Percentiles rank a stretch among this genome's conserved stretches.
Conservation (phyloP, 2,329 filamentous ascomycete species). For the Penicillium sp. region DNA sequence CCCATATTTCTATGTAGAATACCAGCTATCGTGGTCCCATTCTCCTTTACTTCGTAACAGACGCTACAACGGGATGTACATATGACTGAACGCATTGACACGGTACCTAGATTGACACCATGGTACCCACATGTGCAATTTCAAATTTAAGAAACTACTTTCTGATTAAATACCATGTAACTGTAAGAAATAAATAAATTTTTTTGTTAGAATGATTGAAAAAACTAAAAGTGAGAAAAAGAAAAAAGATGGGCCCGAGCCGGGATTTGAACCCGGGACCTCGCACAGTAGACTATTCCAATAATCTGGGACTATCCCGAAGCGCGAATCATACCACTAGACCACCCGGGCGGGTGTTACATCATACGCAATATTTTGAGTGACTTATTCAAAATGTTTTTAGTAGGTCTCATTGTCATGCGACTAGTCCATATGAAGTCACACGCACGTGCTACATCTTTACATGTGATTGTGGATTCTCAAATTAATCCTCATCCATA, state of each 20-base stretch:
- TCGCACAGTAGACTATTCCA: neutral
- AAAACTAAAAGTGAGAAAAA: neutral
- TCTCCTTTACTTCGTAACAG: too few relatives aligned
- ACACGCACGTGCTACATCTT: neutral
- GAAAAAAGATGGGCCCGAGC: neutral
- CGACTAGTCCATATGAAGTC: neutral
- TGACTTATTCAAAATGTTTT: neutral
- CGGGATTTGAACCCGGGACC: neutral
- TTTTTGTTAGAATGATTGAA: neutral
- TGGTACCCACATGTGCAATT: too few relatives aligned
- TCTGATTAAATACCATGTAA: too few relatives aligned
- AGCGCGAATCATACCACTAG: neutral
- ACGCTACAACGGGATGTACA: too few relatives aligned
- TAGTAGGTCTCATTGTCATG: too few relatives aligned
- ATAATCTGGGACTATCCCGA: neutral
- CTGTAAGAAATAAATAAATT: too few relatives aligned
- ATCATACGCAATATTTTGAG: neutral
- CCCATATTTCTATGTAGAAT: too few relatives aligned
- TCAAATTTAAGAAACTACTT: too few relatives aligned
- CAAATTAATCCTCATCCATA: neutral
- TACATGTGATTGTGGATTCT: neutral
- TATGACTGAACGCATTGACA: too few relatives aligned
- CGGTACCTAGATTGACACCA: too few relatives aligned
- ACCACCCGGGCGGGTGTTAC: neutral
- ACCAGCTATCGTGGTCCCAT: too few relatives aligned